phyloP scores from a whole-genome alignment of 1,139 yeast species.

The Diutina pseudorugosa region DNA sequence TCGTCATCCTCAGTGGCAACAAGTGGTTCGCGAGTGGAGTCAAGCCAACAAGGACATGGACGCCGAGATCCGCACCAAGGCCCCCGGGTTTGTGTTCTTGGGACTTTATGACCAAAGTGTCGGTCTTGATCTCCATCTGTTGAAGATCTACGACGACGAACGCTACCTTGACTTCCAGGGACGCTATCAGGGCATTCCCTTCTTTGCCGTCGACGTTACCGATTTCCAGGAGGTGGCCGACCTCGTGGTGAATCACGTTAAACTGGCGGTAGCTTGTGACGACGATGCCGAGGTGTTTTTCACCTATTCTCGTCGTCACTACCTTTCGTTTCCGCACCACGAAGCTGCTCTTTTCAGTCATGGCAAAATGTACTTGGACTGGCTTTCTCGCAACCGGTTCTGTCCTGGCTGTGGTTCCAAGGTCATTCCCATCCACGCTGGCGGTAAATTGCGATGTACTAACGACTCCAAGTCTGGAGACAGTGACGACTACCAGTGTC shows the following conservation, averaged over 20 bases:
- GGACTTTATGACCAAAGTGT: slow-evolving; percentile 54
- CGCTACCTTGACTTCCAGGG: slow-evolving; percentile 31
- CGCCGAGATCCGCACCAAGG: slow-evolving; percentile 19
- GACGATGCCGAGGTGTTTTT: slow-evolving; percentile 13
- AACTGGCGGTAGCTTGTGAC: neutral
- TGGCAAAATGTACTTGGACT: slow-evolving; percentile 75
- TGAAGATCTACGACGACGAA: slow-evolving; percentile 21
- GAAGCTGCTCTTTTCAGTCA: slow-evolving; percentile 68
- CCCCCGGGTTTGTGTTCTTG: slow-evolving; percentile 45
- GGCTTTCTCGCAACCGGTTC: slow-evolving; percentile 63
- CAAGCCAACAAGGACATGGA: slow-evolving; percentile 20
- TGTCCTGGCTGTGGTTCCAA: slow-evolving; percentile 85
- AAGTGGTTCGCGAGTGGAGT: slow-evolving; percentile 13
- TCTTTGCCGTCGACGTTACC: slow-evolving; percentile 64
- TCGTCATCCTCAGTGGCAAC: slow-evolving; percentile 7
- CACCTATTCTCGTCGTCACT: slow-evolving; percentile 24
- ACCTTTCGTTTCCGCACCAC: slow-evolving; percentile 22
- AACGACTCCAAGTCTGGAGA: slow-evolving; percentile 18
- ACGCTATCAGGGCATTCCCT: slow-evolving; percentile 58
- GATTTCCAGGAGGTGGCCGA: slow-evolving; percentile 15
- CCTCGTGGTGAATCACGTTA: slow-evolving; percentile 10
- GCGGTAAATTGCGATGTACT: slow-evolving; percentile 64
- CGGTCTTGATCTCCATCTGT: slow-evolving; percentile 19
- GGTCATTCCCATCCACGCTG: slow-evolving; percentile 66
- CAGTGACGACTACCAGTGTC: slow-evolving; percentile 26